Conservation (phyloP, 2,329 filamentous ascomycete species). For the Fusarium chlamydosporum region DNA sequence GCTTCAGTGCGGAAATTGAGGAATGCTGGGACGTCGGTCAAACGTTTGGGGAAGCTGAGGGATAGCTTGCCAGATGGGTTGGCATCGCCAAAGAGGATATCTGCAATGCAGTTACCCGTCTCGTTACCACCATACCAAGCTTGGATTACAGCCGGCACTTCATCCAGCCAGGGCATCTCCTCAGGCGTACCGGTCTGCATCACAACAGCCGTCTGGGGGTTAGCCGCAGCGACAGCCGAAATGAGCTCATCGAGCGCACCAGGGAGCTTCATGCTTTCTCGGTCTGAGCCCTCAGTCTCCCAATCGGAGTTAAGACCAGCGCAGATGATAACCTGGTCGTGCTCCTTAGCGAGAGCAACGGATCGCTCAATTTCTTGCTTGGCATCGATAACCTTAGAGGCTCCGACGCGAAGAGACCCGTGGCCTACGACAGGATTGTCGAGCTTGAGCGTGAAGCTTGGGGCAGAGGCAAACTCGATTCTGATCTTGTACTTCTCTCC, state of each 20-base stretch:
- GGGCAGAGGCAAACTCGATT: slow-evolving; percentile 72
- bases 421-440: slow-evolving; percentile 67
- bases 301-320: slow-evolving; percentile 84
- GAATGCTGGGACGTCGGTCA: slow-evolving; percentile 81
- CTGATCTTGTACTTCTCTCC: slow-evolving; percentile 71
- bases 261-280: slow-evolving; percentile 83
- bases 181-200: slow-evolving; percentile 84
- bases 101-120: slow-evolving; percentile 83
- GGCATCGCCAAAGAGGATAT: slow-evolving; percentile 79
- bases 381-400: slow-evolving; percentile 69
- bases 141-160: slow-evolving; percentile 74
- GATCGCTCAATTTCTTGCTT: slow-evolving; percentile 75
- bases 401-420: slow-evolving; percentile 74
- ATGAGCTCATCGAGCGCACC: slow-evolving; percentile 79
- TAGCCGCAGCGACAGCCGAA: slow-evolving; percentile 72
- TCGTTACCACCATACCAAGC: slow-evolving; percentile 93
- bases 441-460: slow-evolving; percentile 68
- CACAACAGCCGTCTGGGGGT: slow-evolving; percentile 78
- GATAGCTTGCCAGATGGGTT: slow-evolving; percentile 84
- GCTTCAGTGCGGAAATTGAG: slow-evolving; percentile 81
- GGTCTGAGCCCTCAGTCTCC: slow-evolving; percentile 84
- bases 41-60: slow-evolving; percentile 76
- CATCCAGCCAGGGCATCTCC: slow-evolving; percentile 76
- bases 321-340: slow-evolving; percentile 83
- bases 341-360: slow-evolving; percentile 74